These are phyloP conservation scores for Inga laurina DNA, from an alignment of 306 rosid genomes.

Conservation along the genomic window DNA sequence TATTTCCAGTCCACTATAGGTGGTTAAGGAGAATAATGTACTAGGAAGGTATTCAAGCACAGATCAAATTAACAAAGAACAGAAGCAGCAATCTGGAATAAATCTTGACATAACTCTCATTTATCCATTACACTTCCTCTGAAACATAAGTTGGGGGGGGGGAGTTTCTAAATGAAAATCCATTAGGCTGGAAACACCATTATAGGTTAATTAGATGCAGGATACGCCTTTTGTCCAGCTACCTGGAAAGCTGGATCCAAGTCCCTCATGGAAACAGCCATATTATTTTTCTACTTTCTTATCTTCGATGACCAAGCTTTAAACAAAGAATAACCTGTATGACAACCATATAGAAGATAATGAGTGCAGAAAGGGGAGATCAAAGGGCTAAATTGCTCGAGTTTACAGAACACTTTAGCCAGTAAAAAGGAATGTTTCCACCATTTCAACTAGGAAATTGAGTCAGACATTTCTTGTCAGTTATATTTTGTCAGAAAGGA, in stretches of 20 bases:
- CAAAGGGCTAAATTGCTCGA: slow-evolving; percentile 17
- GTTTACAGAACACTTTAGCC: neutral
- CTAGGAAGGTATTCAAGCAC: slow-evolving; percentile 21
- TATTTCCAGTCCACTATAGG: slow-evolving; percentile 76
- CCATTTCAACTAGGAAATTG: slow-evolving; percentile 14
- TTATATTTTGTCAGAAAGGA: slow-evolving; percentile 1
- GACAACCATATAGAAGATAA: slow-evolving; percentile 18
- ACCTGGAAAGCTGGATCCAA: slow-evolving; percentile 89
- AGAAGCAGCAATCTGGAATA: neutral
- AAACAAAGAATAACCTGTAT: slow-evolving; percentile 45
- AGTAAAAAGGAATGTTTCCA: slow-evolving; percentile 22
- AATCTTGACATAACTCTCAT: neutral
- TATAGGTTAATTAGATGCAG: slow-evolving; percentile 47
- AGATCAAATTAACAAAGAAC: slow-evolving; percentile 17
- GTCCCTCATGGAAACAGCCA: slow-evolving; percentile 94
- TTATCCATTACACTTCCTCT: neutral
- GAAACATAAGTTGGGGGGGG: neutral
- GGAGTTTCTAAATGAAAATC: neutral
- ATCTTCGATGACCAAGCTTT: slow-evolving; percentile 31
- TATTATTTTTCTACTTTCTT: slow-evolving; percentile 42
- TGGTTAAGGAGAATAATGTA: slow-evolving; percentile 55
- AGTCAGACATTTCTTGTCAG: slow-evolving; percentile 9
- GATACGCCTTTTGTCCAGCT: slow-evolving; percentile 98
- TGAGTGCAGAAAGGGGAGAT: slow-evolving; percentile 17
- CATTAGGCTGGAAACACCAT: slow-evolving; percentile 19